Evolutionary conservation across 2,329 filamentous ascomycete genomes (phyloP), one percentile per base, ranked within the genome.

Genomic region (Zarea fungicola): DNA sequence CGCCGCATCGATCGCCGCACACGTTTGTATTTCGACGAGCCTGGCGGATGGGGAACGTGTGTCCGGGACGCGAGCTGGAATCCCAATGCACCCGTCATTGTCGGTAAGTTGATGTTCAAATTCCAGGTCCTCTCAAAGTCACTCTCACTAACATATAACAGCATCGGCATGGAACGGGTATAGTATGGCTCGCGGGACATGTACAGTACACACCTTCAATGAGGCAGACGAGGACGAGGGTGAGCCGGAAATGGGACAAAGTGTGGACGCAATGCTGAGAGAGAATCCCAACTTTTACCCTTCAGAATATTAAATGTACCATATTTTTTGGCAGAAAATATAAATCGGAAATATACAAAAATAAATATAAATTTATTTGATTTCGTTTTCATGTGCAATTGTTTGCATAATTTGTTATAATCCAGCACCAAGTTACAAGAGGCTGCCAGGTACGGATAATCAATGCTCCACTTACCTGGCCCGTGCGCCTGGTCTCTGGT

Each of bases 11-110:
- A 80, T 23, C 65, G 74, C 3, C 71, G 72, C 32, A 75, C 75
- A 23, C 77, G 80, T 42, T 71, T 75, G 7, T 84, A 82, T 58
- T 72, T 74, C 23, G 73, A 79, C n/a, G 76, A 79, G 25, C 67
- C 74, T 23, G 70, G 72, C 0, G 69, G 71, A 9, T 92, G 87
- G 86, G 78, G 78, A 54, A 89, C 89, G 0, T 88, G 88, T 56
- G 88, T 96, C 18, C 76, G 91, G 28, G 91, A 96, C 72, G 89
- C 87, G 19, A 89, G 85, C 61, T 96, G 91, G 91, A 90, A 95
- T 69, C 91, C 91, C 1, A 85, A 77, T 55, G 88, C 86, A 2
- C 89, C 90, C 1, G 75, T 95, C 34, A 74, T 96, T 54, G 90
- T 77, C 59, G 77, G 77, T 80, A 62, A 68, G 75, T 71, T 25